Base-by-base conservation (phyloP, 2,329 filamentous ascomycete species). In the Fusarium beomiforme region DNA sequence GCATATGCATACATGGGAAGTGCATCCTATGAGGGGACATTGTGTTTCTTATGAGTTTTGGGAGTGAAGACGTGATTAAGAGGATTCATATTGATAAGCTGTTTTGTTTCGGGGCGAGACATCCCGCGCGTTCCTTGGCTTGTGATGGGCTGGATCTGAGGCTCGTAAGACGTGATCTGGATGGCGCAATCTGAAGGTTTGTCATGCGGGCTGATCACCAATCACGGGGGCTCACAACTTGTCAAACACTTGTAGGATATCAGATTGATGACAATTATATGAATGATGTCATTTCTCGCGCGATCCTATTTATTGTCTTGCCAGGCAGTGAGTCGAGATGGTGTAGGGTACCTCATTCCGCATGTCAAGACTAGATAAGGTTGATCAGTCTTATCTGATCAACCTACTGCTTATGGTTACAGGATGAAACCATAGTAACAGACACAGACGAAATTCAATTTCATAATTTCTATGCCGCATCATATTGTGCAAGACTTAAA, bases 121-220 rank as follows among this genome's bases (percentile, higher is more conserved):
- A 69, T 66, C 10, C 49, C 34, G 67, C 23, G 41, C 17, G 36
- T 53, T 69, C 46, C 34, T 47, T 36, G 63, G 51, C 55, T 58
- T 51, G 16, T 67, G 49, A 63, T 65, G 69, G 71, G 69, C 51
- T 53, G 9, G 58, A 29, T 16, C 21, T 19, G 29, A 34, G 34
- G 56, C 60, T 72, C 72, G 72, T 65, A 71, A 74, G 72, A 69
- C 47, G 63, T 64, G 50, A 74, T 71, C 53, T 55, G 19, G 61
- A 74, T 74, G 70, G 72, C 72, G 72, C 70, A 59, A 74, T 74
- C 34, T 24, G 51, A 10, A 44, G 47, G 47, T 33, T 46, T 62
- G 26, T 43, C 41, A 39, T 36, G 21, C 42, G 39, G 21, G 33
- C 3, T 36, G 6, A 33, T 42, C 9, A 37, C 8, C 33, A 26